These are phyloP conservation scores for Aspergillus baeticus DNA, from an alignment of 495 filamentous ascomycete species.

Conservation along the genomic window DNA sequence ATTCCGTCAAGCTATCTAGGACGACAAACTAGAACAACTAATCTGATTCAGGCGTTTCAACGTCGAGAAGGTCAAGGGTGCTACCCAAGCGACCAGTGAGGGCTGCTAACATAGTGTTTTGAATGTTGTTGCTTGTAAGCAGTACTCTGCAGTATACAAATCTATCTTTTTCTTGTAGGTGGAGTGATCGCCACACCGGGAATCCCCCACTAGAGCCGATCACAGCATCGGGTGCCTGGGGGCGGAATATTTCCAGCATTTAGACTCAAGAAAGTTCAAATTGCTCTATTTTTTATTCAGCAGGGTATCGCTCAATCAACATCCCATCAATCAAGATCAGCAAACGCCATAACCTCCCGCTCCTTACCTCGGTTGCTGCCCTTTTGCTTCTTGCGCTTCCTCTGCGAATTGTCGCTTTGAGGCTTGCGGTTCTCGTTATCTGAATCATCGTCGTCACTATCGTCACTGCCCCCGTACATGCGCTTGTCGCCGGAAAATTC, in stretches of 20 bases:
- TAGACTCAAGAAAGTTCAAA: background rate
- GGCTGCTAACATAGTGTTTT: too few species aligned
- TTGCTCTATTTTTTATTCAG: too few species aligned
- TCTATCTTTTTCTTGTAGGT: too few species aligned
- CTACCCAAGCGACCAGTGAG: too few species aligned
- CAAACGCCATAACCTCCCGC: slow-evolving; percentile 62
- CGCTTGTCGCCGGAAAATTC: slow-evolving; percentile 34
- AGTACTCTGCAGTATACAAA: too few species aligned
- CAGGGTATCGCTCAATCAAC: slow-evolving; percentile 15
- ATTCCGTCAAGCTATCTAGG: too few species aligned
- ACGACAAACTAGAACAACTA: too few species aligned
- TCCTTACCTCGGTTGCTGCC: slow-evolving; percentile 50
- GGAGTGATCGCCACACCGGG: background rate
- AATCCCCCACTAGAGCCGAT: slow-evolving; percentile 5
- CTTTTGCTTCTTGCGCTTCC: slow-evolving; percentile 60
- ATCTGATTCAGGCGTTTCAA: too few species aligned
- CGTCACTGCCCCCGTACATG: slow-evolving; percentile 39
- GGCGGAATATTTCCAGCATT: background rate
- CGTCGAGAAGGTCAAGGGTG: too few species aligned
- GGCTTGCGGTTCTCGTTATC: slow-evolving; percentile 44
- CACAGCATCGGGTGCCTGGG: background rate
- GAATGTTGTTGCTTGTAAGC: background rate
- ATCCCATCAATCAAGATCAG: slow-evolving; percentile 57
- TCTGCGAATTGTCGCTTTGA: slow-evolving; percentile 41
- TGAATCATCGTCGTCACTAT: slow-evolving; percentile 39